A percentile compares a stretch with the other conserved stretches of the same genome.
Conservation (phyloP, 139 green algal genomes). For the Chlorella sorokiniana region DNA sequence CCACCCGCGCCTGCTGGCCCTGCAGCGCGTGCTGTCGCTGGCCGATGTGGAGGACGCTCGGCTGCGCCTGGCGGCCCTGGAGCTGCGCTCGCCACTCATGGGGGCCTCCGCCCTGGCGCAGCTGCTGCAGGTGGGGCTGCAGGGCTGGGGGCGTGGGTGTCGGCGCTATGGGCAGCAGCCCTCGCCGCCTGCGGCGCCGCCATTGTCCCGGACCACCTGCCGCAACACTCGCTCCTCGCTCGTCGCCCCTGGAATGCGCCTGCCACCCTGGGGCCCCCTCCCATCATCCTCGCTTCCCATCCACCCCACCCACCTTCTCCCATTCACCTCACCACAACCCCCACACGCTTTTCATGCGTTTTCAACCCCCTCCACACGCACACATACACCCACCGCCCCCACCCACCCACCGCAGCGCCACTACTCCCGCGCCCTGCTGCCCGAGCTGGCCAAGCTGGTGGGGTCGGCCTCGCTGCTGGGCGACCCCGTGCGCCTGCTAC, state of each 20-base stretch:
- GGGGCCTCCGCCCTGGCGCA: conserved; percentile 58
- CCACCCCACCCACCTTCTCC: too few species aligned
- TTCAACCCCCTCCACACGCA: background rate
- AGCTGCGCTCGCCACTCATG: conserved; percentile 68
- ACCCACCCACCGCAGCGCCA: conserved; percentile 43
- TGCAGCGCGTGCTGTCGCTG: conserved; percentile 65
- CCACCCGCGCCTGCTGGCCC: conserved; percentile 10
- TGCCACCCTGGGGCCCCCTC: too few species aligned
- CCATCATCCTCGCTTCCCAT: too few species aligned
- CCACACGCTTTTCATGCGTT: too few species aligned
- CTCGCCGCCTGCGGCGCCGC: too few species aligned
- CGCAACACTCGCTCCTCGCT: too few species aligned
- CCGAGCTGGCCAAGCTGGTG: conserved; percentile 69
- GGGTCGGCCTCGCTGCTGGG: conserved; percentile 55
- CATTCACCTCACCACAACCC: too few species aligned
- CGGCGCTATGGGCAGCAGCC: background rate
- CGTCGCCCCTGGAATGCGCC: too few species aligned
- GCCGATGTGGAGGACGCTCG: conserved; percentile 78
- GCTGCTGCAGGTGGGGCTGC: conserved; percentile 36
- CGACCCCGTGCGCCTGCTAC: conserved; percentile 56
- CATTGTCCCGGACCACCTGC: too few species aligned
- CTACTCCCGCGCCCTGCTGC: conserved; percentile 65
- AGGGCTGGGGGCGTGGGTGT: background rate
- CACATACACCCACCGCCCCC: background rate
- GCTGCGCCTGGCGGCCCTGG: conserved; percentile 62